A percentile compares a stretch with the other conserved stretches of the same genome.
Conservation (phyloP, 1,284 basidiomycete species). For the Ceratobasidium sp. region DNA sequence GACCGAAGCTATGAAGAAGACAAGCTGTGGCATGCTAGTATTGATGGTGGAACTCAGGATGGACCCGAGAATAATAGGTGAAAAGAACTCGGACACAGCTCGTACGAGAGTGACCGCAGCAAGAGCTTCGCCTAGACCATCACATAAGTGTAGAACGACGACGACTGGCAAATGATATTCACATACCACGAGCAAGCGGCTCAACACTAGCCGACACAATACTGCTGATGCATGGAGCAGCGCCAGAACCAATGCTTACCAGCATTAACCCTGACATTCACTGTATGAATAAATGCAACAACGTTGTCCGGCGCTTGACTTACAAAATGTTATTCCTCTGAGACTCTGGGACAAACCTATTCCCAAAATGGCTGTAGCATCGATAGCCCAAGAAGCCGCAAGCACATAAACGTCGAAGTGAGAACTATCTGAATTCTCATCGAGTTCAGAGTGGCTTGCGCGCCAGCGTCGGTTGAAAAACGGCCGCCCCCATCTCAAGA, state of each 20-base stretch:
- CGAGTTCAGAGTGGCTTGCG: neutral
- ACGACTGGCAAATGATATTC: neutral
- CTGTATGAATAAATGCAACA: neutral
- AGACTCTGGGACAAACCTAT: constrained; percentile 12
- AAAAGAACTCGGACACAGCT: constrained; percentile 23
- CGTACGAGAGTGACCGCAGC: constrained; percentile 22
- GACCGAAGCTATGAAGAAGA: constrained; percentile 19
- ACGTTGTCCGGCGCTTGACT: neutral
- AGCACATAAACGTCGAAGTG: constrained; percentile 20
- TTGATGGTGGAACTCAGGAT: constrained; percentile 11
- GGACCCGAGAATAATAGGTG: constrained; percentile 18
- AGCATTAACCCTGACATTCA: neutral
- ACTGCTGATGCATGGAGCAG: constrained; percentile 22
- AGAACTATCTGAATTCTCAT: constrained; percentile 1
- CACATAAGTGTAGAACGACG: neutral
- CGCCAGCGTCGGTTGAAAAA: constrained; percentile 10
- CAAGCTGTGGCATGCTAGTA: constrained; percentile 11
- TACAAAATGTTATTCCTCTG: neutral
- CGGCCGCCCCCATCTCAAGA: constrained; percentile 3
- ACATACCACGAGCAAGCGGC: constrained; percentile 22
- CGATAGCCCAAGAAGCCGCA: neutral
- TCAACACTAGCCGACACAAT: constrained; percentile 34
- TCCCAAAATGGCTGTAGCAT: neutral
- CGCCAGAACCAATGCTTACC: neutral
- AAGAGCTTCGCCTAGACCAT: constrained; percentile 15